Conservation (phyloP, 1,139 yeast genomes). For the Candida sp. region DNA sequence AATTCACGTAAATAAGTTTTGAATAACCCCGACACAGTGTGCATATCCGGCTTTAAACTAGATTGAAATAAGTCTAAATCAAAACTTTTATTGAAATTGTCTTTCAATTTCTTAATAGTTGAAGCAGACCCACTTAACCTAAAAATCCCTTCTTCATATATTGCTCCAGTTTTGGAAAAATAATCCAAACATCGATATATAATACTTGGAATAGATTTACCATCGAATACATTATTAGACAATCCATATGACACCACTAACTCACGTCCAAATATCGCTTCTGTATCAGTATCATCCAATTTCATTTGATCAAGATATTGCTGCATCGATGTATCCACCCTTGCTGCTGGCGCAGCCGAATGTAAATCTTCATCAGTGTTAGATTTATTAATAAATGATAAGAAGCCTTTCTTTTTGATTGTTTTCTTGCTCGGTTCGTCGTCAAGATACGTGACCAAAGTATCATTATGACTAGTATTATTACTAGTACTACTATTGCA, state of each 20-base stretch:
- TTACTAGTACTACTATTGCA: neutral
- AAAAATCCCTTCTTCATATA: slow-evolving; percentile 87
- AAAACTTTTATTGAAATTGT: slow-evolving; percentile 56
- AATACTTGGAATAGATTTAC: slow-evolving; percentile 65
- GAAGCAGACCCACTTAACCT: slow-evolving; percentile 89
- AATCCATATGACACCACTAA: slow-evolving; percentile 49
- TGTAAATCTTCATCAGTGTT: slow-evolving; percentile 1
- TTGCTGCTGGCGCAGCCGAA: neutral
- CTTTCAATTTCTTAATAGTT: slow-evolving; percentile 69
- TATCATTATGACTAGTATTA: slow-evolving; percentile 9
- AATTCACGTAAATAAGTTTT: slow-evolving; percentile 73
- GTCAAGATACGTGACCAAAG: slow-evolving; percentile 3
- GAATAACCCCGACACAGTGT: slow-evolving; percentile 75
- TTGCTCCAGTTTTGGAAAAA: slow-evolving; percentile 64
- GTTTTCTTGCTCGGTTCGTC: slow-evolving; percentile 24
- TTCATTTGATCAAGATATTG: slow-evolving; percentile 38
- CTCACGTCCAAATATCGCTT: slow-evolving; percentile 64
- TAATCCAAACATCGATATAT: slow-evolving; percentile 74
- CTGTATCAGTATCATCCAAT: slow-evolving; percentile 32
- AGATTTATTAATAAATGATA: slow-evolving; percentile 49
- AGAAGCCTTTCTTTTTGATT: slow-evolving; percentile 53
- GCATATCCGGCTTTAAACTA: slow-evolving; percentile 52
- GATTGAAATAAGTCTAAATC: slow-evolving; percentile 65
- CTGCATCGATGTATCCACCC: slow-evolving; percentile 24
- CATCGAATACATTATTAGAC: slow-evolving; percentile 46